phyloP scores from a whole-genome alignment of 768 basidiomycete species.

The Tylopilus plumbeoviolaceoides region DNA sequence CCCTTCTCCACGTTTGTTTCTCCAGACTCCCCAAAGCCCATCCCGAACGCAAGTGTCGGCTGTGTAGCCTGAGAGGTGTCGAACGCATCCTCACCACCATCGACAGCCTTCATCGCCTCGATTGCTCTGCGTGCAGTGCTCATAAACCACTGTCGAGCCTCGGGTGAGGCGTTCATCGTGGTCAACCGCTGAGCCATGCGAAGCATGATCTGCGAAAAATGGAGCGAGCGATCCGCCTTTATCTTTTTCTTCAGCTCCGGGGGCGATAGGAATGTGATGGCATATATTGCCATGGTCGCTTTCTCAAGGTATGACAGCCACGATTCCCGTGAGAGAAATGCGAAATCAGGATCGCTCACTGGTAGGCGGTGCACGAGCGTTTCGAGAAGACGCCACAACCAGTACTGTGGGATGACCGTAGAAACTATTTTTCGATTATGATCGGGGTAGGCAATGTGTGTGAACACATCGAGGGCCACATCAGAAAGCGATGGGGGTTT shows the following conservation, averaged over 20 bases:
- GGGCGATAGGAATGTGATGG: constrained; percentile 78
- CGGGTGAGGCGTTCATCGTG: constrained; percentile 40
- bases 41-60: constrained; percentile 74
- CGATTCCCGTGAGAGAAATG: constrained; percentile 54
- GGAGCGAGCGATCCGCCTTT: constrained; percentile 60
- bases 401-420: constrained; percentile 50
- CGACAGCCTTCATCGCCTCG: constrained; percentile 75
- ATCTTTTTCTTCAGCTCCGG: constrained; percentile 68
- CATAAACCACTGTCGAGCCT: constrained; percentile 49
- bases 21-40: constrained; percentile 75
- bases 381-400: constrained; percentile 60
- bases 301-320: constrained; percentile 84
- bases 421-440: constrained; percentile 72
- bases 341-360: constrained; percentile 69
- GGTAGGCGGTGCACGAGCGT: constrained; percentile 83
- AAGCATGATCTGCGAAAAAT: constrained; percentile 67
- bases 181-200: constrained; percentile 67
- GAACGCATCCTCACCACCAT: constrained; percentile 71
- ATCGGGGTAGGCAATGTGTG: constrained; percentile 74
- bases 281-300: constrained; percentile 77
- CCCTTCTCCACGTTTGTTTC: constrained; percentile 66
- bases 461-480: constrained; percentile 79
- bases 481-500: constrained; percentile 64
- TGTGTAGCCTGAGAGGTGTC: constrained; percentile 57
- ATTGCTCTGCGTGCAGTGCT: constrained; percentile 62